Evolutionary conservation across 331 rosid species (phyloP), one percentile per base, ranked within the genome.

Genomic region (Telfairia occidentalis): DNA sequence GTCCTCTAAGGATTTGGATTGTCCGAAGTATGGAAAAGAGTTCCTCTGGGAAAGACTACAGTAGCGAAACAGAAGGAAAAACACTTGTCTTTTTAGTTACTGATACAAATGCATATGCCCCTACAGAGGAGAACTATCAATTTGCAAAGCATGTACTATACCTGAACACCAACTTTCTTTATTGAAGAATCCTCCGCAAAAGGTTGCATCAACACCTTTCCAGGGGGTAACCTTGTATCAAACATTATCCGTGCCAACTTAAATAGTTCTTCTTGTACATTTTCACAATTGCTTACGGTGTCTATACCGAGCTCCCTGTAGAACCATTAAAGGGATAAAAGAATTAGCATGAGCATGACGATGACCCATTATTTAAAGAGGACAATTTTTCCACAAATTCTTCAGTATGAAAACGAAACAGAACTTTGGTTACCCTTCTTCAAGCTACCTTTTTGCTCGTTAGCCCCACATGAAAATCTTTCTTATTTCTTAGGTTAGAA

Each of bases 141-240:
- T 52, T 52, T 16, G 66, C 18, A 61, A 76, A n/a, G 5, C 40
- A 58, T 38, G 32, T 3, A 54, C 15, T 4, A 58, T 78, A 94
- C 98, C 96, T 70, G 82, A 87, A 94, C 97, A 9, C 79, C 90
- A 81, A 94, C 46, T 77, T 91, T 94, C 83, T 91, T 94, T 32
- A 94, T 94, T 1, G 98, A 88, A 77, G 98, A 91, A 49, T 90
- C 98, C 26, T 94, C 98, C 0, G 96, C 76, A 75, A 94, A 94
- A 73, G 96, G 98, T 81, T 94, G 98, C 82, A 94, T 83, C 97
- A 88, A 87, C n/a, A 45, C 46, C 70, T 86, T 95, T 57, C 98
- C 96, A 6, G 97, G 97, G 57, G 98, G 98, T 78, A 94, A 76
- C 73, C 84, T 91, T n/a, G 98, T 91, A 84, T 94, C 98, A 29